phyloP scores from a whole-genome alignment of 306 rosid species.

The Quercus ilex region DNA sequence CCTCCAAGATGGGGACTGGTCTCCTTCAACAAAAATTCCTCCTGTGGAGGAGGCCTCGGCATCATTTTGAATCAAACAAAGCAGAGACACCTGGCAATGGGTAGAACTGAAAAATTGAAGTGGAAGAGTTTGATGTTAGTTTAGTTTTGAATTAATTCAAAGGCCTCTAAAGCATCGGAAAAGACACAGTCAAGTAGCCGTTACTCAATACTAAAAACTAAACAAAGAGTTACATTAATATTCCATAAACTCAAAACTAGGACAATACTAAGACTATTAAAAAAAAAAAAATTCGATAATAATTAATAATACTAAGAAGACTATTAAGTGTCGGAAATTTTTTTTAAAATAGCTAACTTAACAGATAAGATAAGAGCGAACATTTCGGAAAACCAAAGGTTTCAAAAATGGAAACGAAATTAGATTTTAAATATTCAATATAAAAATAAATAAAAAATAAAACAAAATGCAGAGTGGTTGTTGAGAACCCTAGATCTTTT shows the following conservation, averaged over 20 bases:
- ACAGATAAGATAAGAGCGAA: not conserved
- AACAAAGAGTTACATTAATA: slow-evolving; percentile 31
- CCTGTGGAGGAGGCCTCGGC: slow-evolving; percentile 84
- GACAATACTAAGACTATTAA: not conserved
- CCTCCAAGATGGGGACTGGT: slow-evolving; percentile 97
- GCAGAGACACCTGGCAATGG: slow-evolving; percentile 16
- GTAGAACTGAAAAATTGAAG: slow-evolving; percentile 21
- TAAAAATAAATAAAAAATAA: not conserved
- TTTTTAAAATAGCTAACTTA: not conserved
- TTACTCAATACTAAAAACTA: slow-evolving; percentile 29
- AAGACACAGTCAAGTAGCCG: slow-evolving; percentile 56
- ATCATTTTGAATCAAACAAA: slow-evolving; percentile 43
- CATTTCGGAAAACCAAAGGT: not conserved
- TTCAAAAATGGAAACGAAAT: slow-evolving; percentile 20
- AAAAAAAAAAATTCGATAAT: too few species aligned
- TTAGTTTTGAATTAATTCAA: slow-evolving; percentile 34
- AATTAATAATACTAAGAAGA: slow-evolving; percentile 7
- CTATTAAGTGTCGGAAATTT: not conserved
- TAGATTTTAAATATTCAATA: not conserved
- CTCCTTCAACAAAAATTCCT: slow-evolving; percentile 90
- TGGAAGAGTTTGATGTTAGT: slow-evolving; percentile 17
- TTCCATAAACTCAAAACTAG: slow-evolving; percentile 39
- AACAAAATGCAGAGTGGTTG: slow-evolving; percentile 13
- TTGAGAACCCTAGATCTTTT: slow-evolving; percentile 23
- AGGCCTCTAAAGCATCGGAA: slow-evolving; percentile 56